Percentiles rank a stretch among this genome's conserved stretches.
Evolutionary conservation across 2,329 filamentous ascomycete genomes (phyloP).

Genomic region (Incumbomyces delicatus): DNA sequence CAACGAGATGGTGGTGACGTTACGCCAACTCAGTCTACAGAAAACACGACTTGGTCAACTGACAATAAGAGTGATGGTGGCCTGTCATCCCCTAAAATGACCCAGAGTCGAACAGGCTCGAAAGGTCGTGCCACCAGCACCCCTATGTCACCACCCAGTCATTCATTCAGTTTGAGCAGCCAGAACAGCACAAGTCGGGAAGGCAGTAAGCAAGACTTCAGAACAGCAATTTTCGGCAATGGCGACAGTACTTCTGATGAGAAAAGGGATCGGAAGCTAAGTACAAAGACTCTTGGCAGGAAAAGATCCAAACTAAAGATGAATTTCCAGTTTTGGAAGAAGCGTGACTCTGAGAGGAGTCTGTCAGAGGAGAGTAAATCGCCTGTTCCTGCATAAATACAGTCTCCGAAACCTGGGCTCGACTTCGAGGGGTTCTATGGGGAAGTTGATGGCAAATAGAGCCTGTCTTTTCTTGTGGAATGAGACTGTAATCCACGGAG

Average conservation of each 20-base stretch:
- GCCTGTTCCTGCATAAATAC: too few relatives aligned
- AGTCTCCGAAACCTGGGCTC: too few relatives aligned
- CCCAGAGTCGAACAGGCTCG: constrained; percentile 11
- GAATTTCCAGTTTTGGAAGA: constrained; percentile 19
- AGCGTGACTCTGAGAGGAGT: constrained; percentile 5
- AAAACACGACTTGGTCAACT: constrained; percentile 13
- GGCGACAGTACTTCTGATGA: constrained; percentile 12
- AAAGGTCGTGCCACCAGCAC: constrained; percentile 16
- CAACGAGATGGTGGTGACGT: constrained; percentile 9
- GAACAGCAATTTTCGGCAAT: constrained; percentile 17
- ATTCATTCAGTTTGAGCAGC: constrained; percentile 18
- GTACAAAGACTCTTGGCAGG: constrained; percentile 15
- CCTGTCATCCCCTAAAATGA: constrained; percentile 9
- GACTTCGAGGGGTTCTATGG: too few relatives aligned
- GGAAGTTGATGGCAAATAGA: too few relatives aligned
- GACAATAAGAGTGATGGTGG: constrained; percentile 11
- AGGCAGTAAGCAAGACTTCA: constrained; percentile 19
- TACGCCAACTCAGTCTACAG: constrained; percentile 13
- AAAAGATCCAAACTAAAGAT: constrained; percentile 17
- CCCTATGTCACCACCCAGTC: constrained; percentile 10
- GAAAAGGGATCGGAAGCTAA: constrained; percentile 13
- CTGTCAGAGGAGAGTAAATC: constrained; percentile 1
- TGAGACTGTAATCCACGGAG: too few relatives aligned
- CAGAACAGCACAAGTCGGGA: constrained; percentile 17
- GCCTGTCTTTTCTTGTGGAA: too few relatives aligned